Base-by-base conservation (phyloP, 257 asterid species). In the Anisodus tanguticus region DNA sequence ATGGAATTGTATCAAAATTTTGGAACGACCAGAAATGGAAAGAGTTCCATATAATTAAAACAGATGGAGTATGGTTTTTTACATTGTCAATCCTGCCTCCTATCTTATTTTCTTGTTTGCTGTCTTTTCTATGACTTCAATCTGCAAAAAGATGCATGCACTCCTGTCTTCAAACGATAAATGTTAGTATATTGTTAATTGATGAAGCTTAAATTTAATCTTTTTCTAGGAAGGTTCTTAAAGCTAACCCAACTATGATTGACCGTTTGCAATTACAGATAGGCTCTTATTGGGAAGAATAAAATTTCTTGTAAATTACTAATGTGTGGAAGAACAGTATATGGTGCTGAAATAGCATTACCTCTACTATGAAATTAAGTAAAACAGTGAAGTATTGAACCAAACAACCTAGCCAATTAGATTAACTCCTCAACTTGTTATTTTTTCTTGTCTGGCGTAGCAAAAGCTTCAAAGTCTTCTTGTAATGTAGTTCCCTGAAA, bases 311-410 rank as follows among this genome's bases (percentile, higher is more conserved):
- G 26, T 59, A 17, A 59, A 59, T 59, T 15, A 59, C 19, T 59
- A 59, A 59, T 59, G 31, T 17, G 10, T 17, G 66, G 66, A 17
- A 17, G 12, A 59, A 59, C 66, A 59, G 17, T 0, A 59, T 59
- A 59, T 59, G 66, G 66, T 59, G 31, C 66, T 17, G 66, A 59
- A n/a, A 6, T 59, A 59, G 66, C 66, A 19, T 59, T 17, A 6
- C 3, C 66, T 17, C 66, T 59, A 17, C 63, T 11, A 53, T 13
- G 63, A 22, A 17, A 53, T 35, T 7, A 77, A 13, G 82, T 77
- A 77, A 53, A 77, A 77, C 45, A 58, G 41, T 26, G 9, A 53
- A 53, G 63, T 17, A 11, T 19, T 77, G 82, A 77, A 53, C 82
- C 26, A 77, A 26, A 77, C 47, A 41, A 16, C 57, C 16, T 71